These are phyloP conservation scores for Penicillium sclerotigenum DNA, from an alignment of 2,329 filamentous ascomycete species.

Conservation along the genomic window DNA sequence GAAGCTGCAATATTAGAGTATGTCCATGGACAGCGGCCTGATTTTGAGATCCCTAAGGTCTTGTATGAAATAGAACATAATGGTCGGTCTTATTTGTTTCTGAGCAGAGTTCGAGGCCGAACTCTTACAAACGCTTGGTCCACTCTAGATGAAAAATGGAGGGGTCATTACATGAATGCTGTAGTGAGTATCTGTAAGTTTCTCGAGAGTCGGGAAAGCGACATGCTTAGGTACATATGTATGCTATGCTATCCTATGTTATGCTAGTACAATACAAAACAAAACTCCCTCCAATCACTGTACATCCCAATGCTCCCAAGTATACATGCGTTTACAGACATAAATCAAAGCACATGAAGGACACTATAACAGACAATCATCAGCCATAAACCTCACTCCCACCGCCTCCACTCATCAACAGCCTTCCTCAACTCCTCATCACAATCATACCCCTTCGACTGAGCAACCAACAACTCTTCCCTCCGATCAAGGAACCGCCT, in stretches of 20 bases:
- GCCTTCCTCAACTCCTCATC: constrained; percentile 49
- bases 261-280: neutral
- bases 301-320: neutral
- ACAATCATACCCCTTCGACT: constrained; percentile 56
- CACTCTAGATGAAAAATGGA: constrained; percentile 22
- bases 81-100: constrained; percentile 26
- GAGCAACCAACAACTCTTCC: constrained; percentile 54
- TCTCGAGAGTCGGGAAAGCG: neutral
- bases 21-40: neutral
- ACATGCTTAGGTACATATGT: neutral
- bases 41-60: neutral
- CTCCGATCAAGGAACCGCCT: constrained; percentile 57
- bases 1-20: constrained; percentile 1
- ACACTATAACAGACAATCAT: neutral
- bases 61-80: constrained; percentile 14
- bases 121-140: constrained; percentile 27
- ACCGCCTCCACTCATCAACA: constrained; percentile 51
- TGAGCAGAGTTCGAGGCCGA: constrained; percentile 23
- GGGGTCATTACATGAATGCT: constrained; percentile 19
- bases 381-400: constrained; percentile 42
- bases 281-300: neutral
- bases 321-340: neutral
- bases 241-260: constrained; percentile 1
- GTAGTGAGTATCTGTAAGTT: neutral
- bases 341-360: neutral